Conservation (phyloP, 2,329 filamentous ascomycete genomes). For the Apiospora marii region DNA sequence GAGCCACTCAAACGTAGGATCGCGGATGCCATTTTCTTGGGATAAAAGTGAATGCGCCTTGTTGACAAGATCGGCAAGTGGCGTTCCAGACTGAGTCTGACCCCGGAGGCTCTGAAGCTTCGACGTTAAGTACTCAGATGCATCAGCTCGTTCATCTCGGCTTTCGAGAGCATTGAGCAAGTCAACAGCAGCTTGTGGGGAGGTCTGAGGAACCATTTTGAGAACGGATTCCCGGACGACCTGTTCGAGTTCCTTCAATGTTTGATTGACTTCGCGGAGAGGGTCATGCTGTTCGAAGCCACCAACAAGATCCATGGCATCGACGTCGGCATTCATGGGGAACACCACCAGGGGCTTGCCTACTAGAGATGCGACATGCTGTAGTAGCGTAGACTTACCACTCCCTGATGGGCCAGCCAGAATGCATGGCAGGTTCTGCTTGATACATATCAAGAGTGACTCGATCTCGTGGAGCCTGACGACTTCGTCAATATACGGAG, state of each 20-base stretch:
- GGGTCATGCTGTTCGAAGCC: slow-evolving; percentile 96
- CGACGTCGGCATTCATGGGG: slow-evolving; percentile 91
- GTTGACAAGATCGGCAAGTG: slow-evolving; percentile 56
- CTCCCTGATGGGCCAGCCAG: slow-evolving; percentile 84
- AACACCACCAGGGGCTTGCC: slow-evolving; percentile 83
- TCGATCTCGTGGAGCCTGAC: slow-evolving; percentile 77
- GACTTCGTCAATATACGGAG: slow-evolving; percentile 59
- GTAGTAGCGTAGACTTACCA: slow-evolving; percentile 84
- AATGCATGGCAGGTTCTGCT: slow-evolving; percentile 88
- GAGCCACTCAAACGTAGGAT: slow-evolving; percentile 92
- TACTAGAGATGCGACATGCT: slow-evolving; percentile 79
- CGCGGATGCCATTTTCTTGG: slow-evolving; percentile 65
- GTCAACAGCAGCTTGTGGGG: slow-evolving; percentile 56
- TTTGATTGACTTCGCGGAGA: slow-evolving; percentile 72
- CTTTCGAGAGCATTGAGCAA: slow-evolving; percentile 60
- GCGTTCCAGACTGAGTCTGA: slow-evolving; percentile 52
- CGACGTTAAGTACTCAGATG: slow-evolving; percentile 47
- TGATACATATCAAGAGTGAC: slow-evolving; percentile 85
- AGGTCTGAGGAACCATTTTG: slow-evolving; percentile 53
- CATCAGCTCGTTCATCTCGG: slow-evolving; percentile 47
- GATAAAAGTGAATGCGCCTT: slow-evolving; percentile 59
- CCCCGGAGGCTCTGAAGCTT: slow-evolving; percentile 50
- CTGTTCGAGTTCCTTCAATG: slow-evolving; percentile 51
- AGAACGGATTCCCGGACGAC: slow-evolving; percentile 59
- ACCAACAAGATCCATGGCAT: slow-evolving; percentile 96